Conservation (phyloP, 345 rosid genomes). For the Euphorbia lathyris region DNA sequence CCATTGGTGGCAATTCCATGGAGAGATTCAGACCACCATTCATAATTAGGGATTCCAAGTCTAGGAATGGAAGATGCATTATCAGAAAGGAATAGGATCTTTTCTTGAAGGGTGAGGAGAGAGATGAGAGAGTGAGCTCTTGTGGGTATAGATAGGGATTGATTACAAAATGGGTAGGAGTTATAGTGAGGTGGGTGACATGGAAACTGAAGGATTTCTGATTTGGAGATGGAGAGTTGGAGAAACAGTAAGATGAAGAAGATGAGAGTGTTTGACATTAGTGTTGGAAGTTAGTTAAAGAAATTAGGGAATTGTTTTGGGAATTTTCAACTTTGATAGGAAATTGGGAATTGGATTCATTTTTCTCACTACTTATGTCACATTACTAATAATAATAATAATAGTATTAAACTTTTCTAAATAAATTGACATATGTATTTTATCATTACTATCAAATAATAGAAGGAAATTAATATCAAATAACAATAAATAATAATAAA, state of each 20-base stretch:
- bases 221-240: slow-evolving; percentile 7
- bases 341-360: not conserved
- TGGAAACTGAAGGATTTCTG: slow-evolving; percentile 40
- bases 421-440: too few relatives aligned
- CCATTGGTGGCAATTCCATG: slow-evolving; percentile 89
- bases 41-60: slow-evolving; percentile 76
- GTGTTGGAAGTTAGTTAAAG: not conserved
- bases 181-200: slow-evolving; percentile 50
- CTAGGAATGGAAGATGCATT: slow-evolving; percentile 68
- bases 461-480: too few relatives aligned
- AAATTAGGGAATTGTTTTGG: not conserved
- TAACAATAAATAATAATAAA: too few relatives aligned
- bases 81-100: slow-evolving; percentile 60
- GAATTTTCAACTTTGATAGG: not conserved
- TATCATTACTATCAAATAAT: too few relatives aligned
- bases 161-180: slow-evolving; percentile 64
- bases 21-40: slow-evolving; percentile 97
- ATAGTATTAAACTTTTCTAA: too few relatives aligned
- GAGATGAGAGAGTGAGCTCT: slow-evolving; percentile 72
- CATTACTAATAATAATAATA: too few relatives aligned
- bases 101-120: slow-evolving; percentile 69
- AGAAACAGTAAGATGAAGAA: slow-evolving; percentile 17
- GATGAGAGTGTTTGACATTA: slow-evolving; percentile 15
- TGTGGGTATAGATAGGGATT: slow-evolving; percentile 43
- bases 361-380: too few relatives aligned